Conservation (phyloP, 1,284 basidiomycete genomes). For the Microbotryum scabiosae region DNA sequence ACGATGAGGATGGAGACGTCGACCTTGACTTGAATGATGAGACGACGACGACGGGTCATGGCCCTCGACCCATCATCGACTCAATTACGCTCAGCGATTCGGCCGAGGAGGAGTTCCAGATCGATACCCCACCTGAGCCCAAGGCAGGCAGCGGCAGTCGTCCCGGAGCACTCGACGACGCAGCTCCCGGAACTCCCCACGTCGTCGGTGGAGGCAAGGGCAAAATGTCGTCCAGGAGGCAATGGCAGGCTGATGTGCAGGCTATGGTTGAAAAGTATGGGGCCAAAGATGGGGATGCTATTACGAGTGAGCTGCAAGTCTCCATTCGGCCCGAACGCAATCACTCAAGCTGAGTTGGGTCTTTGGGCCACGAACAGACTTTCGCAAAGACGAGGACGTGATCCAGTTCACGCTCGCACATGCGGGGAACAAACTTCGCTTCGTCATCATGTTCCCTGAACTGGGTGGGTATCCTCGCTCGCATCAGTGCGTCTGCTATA, state of each 20-base stretch:
- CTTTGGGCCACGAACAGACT: constrained; percentile 2
- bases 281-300: background rate
- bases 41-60: background rate
- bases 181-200: background rate
- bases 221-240: constrained; percentile 25
- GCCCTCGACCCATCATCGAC: background rate
- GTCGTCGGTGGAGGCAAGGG: constrained; percentile 7
- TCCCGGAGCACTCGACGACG: no score
- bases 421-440: constrained; percentile 1
- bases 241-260: constrained; percentile 16
- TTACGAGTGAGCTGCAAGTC: constrained; percentile 9
- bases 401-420: constrained; percentile 16
- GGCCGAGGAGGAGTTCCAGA: constrained; percentile 3
- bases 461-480: constrained; percentile 19
- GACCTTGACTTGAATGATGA: background rate
- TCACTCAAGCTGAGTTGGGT: background rate
- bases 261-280: constrained; percentile 3
- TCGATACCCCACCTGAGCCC: constrained; percentile 6
- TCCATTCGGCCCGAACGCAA: background rate
- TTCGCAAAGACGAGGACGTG: constrained; percentile 21
- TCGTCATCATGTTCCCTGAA: constrained; percentile 26
- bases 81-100: constrained; percentile 3
- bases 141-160: no score
- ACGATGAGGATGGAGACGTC: background rate
- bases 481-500: constrained; percentile 23